Evolutionary conservation across 352 stramenopile species (phyloP).

Genomic region (Globisporangium irregulare): DNA sequence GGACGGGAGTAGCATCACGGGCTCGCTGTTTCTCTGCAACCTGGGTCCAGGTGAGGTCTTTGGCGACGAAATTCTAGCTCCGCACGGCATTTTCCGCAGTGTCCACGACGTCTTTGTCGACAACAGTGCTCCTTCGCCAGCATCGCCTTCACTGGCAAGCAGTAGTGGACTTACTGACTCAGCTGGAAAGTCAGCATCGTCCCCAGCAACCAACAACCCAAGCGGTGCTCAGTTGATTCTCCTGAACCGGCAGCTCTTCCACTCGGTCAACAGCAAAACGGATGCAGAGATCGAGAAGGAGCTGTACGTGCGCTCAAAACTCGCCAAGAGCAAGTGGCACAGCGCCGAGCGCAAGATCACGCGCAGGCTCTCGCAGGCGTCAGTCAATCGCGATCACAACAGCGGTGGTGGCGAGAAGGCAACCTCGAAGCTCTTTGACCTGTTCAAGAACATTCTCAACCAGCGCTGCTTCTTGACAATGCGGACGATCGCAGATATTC

Average conservation of each 20-base stretch:
- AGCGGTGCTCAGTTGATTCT: constrained; percentile 32
- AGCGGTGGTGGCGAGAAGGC: constrained; percentile 15
- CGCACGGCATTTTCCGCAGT: constrained; percentile 31
- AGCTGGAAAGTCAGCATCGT: not conserved
- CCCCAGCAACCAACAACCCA: not conserved
- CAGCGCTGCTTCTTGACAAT: constrained; percentile 61
- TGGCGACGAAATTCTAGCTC: constrained; percentile 43
- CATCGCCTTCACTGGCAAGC: not conserved
- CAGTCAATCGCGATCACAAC: not conserved
- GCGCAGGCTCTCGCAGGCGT: constrained; percentile 11
- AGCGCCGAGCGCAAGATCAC: constrained; percentile 34
- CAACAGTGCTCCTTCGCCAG: not conserved
- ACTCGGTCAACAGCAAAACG: constrained; percentile 35
- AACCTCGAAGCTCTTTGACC: constrained; percentile 48
- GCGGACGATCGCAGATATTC: constrained; percentile 48
- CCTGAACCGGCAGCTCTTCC: constrained; percentile 32
- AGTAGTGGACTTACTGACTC: not conserved
- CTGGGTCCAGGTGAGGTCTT: constrained; percentile 45
- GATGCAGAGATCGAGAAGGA: constrained; percentile 54
- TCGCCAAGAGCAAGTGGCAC: constrained; percentile 51
- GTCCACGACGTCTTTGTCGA: constrained; percentile 40
- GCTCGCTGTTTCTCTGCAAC: constrained; percentile 36
- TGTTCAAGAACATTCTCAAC: constrained; percentile 70
- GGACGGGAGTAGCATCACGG: not conserved
- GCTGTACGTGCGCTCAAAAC: constrained; percentile 28